Base-by-base conservation (phyloP, 768 basidiomycete species). In the Tricholoma sp. region DNA sequence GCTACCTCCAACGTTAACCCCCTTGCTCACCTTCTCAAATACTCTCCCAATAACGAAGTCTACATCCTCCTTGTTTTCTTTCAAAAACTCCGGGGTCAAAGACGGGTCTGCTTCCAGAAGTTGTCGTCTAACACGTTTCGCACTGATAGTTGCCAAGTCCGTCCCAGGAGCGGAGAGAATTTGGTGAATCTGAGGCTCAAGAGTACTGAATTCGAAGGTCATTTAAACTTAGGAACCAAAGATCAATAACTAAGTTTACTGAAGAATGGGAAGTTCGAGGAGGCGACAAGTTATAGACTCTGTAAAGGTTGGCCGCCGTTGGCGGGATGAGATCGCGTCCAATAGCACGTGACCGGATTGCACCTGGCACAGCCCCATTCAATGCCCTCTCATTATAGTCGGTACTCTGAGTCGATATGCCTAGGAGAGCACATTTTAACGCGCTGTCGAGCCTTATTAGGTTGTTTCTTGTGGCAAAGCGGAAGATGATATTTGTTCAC, bases 91-190 rank as follows among this genome's bases (percentile, higher is more conserved):
- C 24, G 77, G 55, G 7, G 86, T 83, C 53, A 91, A 66, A 17
- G 77, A 70, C 8, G 80, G 68, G 69, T 83, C 77, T 58, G 73
- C 53, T 57, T 81, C 82, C 55, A 75, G 63, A 59, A 94, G 74
- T 66, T 84, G 81, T 66, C 87, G 88, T 61, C 94, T 84, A 63
- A 97, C 92, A 72, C 85, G 85, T 74, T 92, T 96, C 47, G 93
- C 94, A 67, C 85, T 89, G 70, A 94, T 90, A 47, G 86, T 88
- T 47, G 76, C 59, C 64, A 94, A 79, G 76, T 94, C 88, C 48
- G 82, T 86, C 48, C 83, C 85, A 3, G 91, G 91, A 17, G 86
- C 85, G 31, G 82, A 77, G 52, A 94, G 82, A 68, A 94, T 90
- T 57, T 76, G 73, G 61, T 76, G 78, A 66, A 94, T 86, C 57